Percentiles rank a stretch among this genome's conserved stretches.
phyloP scores from a whole-genome alignment of 768 basidiomycete genomes.

The Hortiboletus campestris region DNA sequence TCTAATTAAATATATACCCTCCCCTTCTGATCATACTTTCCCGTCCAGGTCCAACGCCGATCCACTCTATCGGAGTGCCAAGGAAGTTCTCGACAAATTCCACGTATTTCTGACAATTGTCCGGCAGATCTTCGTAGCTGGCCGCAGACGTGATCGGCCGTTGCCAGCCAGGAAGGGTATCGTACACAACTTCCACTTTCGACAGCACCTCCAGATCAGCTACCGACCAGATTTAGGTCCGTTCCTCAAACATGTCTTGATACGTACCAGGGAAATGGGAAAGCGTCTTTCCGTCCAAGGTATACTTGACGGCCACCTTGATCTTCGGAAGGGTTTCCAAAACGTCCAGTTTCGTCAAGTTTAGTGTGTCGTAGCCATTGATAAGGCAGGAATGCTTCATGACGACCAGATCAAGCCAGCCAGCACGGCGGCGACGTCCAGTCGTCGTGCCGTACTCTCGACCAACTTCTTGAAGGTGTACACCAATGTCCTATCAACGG shows the following conservation, averaged over 20 bases:
- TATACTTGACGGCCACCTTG: slow-evolving; percentile 83
- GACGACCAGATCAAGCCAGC: slow-evolving; percentile 97
- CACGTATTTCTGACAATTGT: slow-evolving; percentile 82
- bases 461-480: slow-evolving; percentile 91
- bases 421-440: slow-evolving; percentile 88
- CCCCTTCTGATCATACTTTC: slow-evolving; percentile 64
- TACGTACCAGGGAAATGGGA: slow-evolving; percentile 81
- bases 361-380: slow-evolving; percentile 93
- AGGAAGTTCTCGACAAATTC: slow-evolving; percentile 80
- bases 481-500: slow-evolving; percentile 63
- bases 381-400: slow-evolving; percentile 89
- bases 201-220: slow-evolving; percentile 85
- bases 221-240: slow-evolving; percentile 25
- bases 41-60: slow-evolving; percentile 87
- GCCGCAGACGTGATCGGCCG: slow-evolving; percentile 61
- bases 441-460: slow-evolving; percentile 91
- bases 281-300: slow-evolving; percentile 72
- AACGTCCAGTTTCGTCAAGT: slow-evolving; percentile 95
- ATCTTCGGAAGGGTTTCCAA: slow-evolving; percentile 84
- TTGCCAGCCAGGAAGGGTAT: slow-evolving; percentile 91
- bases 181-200: slow-evolving; percentile 81
- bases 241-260: neutral
- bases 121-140: slow-evolving; percentile 74
- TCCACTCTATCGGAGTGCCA: slow-evolving; percentile 80
- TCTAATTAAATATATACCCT: slow-evolving; percentile 21